These are phyloP conservation scores for Petunia secreta DNA, from an alignment of 257 asterid genomes.

Conservation along the genomic window DNA sequence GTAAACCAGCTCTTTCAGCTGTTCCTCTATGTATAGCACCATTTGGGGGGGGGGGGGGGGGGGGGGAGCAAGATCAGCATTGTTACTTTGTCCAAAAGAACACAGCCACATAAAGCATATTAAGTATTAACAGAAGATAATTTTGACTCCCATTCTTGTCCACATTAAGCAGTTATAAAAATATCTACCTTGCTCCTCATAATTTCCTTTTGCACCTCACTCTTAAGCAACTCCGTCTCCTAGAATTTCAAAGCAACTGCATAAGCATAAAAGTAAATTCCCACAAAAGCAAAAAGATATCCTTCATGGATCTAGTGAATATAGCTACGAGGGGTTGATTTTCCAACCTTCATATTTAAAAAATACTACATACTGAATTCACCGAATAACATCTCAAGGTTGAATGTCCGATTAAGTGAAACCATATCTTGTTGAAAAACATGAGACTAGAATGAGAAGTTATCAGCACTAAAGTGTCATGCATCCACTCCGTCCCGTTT, in stretches of 20 bases:
- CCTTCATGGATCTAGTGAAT: slow-evolving; percentile 11
- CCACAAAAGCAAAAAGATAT: slow-evolving; percentile 1
- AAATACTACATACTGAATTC: slow-evolving; percentile 1
- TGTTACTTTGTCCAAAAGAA: slow-evolving; percentile 14
- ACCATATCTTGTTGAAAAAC: slow-evolving; percentile 13
- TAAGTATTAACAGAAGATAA: neutral
- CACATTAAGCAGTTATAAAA: neutral
- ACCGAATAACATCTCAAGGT: slow-evolving; percentile 1
- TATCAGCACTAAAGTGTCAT: neutral
- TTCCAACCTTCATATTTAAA: slow-evolving; percentile 11
- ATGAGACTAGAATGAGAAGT: neutral
- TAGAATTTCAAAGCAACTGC: slow-evolving; percentile 26
- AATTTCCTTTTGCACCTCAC: slow-evolving; percentile 46
- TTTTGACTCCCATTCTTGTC: neutral
- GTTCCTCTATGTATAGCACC: slow-evolving; percentile 10
- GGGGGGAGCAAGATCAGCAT: neutral
- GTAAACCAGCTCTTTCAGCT: neutral
- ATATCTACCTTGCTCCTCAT: slow-evolving; percentile 43
- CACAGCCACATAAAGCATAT: slow-evolving; percentile 14
- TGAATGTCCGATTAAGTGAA: neutral
- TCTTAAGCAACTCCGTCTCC: slow-evolving; percentile 56
- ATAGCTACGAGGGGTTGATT: neutral
- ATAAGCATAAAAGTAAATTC: slow-evolving; percentile 19
- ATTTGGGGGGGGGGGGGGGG: no score
- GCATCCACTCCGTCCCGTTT: neutral